phyloP scores from a whole-genome alignment of 148 eudicot genomes.

The Chenopodium formosanum region DNA sequence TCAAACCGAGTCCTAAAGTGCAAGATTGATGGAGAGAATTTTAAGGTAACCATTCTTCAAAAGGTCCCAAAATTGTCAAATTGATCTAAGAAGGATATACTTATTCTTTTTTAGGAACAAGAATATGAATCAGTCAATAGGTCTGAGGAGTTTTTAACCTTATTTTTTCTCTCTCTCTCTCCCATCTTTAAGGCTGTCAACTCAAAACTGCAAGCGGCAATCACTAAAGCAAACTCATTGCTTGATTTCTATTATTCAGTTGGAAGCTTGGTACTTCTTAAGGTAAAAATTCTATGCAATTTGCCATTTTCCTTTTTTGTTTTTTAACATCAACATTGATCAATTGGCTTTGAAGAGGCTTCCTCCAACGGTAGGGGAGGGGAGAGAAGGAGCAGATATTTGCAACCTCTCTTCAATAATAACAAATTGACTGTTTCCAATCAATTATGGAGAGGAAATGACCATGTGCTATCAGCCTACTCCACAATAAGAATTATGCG shows the following conservation, averaged over 20 bases:
- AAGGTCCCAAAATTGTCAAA: neutral
- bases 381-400: neutral
- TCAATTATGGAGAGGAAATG: neutral
- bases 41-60: slow-evolving; percentile 45
- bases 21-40: slow-evolving; percentile 40
- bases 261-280: slow-evolving; percentile 65
- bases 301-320: neutral
- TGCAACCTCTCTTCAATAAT: neutral
- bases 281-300: slow-evolving; percentile 46
- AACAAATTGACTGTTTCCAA: neutral
- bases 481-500: neutral
- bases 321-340: neutral
- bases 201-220: slow-evolving; percentile 59
- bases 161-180: neutral
- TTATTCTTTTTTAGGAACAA: neutral
- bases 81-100: neutral
- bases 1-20: slow-evolving; percentile 61
- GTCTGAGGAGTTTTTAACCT: neutral
- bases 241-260: slow-evolving; percentile 66
- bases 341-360: neutral
- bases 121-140: neutral
- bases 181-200: slow-evolving; percentile 44
- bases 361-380: neutral
- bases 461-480: neutral
- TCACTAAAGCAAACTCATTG: slow-evolving; percentile 52